phyloP scores from a whole-genome alignment of 202 grass and related monocot genomes.

The Hordeum pubiflorum region DNA sequence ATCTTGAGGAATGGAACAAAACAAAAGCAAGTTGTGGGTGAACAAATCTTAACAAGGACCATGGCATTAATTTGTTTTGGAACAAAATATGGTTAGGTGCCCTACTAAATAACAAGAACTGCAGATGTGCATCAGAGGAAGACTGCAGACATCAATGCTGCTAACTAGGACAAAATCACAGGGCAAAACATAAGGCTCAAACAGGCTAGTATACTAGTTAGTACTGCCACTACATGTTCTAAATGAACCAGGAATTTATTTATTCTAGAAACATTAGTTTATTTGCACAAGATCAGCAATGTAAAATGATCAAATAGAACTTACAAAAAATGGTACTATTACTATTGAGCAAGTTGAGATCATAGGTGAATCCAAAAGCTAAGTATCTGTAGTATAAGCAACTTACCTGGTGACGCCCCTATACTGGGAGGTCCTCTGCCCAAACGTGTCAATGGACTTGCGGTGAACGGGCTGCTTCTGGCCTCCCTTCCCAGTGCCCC shows the following conservation, averaged over 20 bases:
- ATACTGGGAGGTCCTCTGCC: slow-evolving; percentile 92
- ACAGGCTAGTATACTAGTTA: background rate
- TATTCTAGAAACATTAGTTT: background rate
- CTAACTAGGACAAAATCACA: slow-evolving; percentile 11
- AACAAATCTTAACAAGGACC: background rate
- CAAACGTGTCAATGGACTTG: slow-evolving; percentile 94
- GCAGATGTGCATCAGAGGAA: slow-evolving; percentile 5
- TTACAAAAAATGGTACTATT: background rate
- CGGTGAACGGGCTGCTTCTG: slow-evolving; percentile 76
- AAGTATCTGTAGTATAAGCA: slow-evolving; percentile 20
- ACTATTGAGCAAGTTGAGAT: background rate
- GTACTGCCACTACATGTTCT: background rate
- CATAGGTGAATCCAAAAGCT: background rate
- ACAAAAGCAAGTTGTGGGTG: background rate
- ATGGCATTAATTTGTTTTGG: background rate
- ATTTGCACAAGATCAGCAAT: background rate
- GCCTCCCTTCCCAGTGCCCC: slow-evolving; percentile 54
- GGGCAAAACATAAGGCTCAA: background rate
- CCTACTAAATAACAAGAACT: slow-evolving; percentile 19
- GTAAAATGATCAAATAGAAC: background rate
- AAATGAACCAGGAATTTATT: background rate
- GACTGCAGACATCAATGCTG: slow-evolving; percentile 4
- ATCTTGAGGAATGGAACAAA: background rate
- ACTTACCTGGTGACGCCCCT: slow-evolving; percentile 89
- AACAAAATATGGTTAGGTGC: background rate